Evolutionary conservation across 1,139 yeast genomes (phyloP), one percentile per base, ranked within the genome.

Genomic region (Hanseniaspora uvarum): DNA sequence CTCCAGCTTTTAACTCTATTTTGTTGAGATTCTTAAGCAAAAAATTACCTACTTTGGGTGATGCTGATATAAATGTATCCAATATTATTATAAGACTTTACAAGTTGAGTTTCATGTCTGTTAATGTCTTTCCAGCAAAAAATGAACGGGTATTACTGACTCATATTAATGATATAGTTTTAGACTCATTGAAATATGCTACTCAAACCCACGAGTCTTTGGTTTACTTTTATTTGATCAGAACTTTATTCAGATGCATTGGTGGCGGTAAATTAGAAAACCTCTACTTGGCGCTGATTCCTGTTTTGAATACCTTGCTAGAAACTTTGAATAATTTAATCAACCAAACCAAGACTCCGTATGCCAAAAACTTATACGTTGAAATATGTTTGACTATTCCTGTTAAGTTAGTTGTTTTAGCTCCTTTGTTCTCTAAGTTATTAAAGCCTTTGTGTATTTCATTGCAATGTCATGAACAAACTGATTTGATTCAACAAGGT

Each of bases 221-320:
- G 38, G 87, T 87, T 1, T 92, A 88, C 65, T 88, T 94, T 58
- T 86, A 88, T 63, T 72, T 94, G 62, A 84, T 94, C 21, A 75
- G 97, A 63, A 86, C 95, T 0, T 71, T 94, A 51, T 94, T 94
- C 72, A 75, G 98, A 66, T 86, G 95, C 64, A 89, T 94, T 46
- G 94, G 96, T 46, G 97, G 98, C 48, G 98, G 97, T 4, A 75
- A 96, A 57, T 89, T 89, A 66, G 98, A 92, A 67, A 80, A 83
- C 56, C 73, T 94, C 28, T 92, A 92, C 70, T 86, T 94, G 61
- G 96, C 92, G 59, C 89, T 94, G 19, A 76, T 88, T 72, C 98
- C 98, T 0, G 75, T 94, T 37, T 70, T 94, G 34, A 97, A 94
- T 51, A 88, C 86, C 1, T 71, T 94, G 41, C 72, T 94, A 53